phyloP scores from a whole-genome alignment of 2,329 filamentous ascomycete species.

The Albifimbria verrucaria region DNA sequence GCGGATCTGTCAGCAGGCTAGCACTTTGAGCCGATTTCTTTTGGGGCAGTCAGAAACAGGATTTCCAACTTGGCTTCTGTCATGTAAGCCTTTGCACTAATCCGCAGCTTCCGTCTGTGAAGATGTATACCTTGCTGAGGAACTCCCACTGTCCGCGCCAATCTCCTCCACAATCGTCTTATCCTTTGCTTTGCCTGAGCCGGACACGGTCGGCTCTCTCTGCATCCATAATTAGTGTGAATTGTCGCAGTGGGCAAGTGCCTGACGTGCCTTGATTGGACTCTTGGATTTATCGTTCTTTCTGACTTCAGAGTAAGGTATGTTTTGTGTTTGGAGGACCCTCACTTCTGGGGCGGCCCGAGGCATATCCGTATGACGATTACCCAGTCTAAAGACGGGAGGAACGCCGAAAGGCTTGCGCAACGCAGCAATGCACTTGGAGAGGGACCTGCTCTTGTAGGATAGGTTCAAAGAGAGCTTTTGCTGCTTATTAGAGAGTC shows the following conservation, averaged over 20 bases:
- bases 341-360: slow-evolving; percentile 15
- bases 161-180: slow-evolving; percentile 18
- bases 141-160: no score
- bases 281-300: slow-evolving; percentile 6
- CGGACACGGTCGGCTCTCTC: slow-evolving; percentile 9
- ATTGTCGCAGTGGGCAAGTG: no score
- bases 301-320: slow-evolving; percentile 13
- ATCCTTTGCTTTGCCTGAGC: slow-evolving; percentile 6
- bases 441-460: slow-evolving; percentile 7
- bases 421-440: slow-evolving; percentile 3
- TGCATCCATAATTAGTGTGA: slow-evolving; percentile 6
- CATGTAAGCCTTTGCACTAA: no score
- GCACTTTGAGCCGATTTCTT: no score
- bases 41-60: slow-evolving; percentile 5
- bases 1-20: no score
- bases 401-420: slow-evolving; percentile 8
- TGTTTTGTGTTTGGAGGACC: slow-evolving; percentile 16
- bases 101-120: no score
- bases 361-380: slow-evolving; percentile 22
- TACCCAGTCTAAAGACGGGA: slow-evolving; percentile 17
- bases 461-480: slow-evolving; percentile 6
- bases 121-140: no score
- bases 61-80: slow-evolving; percentile 13
- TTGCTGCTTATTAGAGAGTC: slow-evolving; percentile 16
- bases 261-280: slow-evolving; percentile 5